These are phyloP conservation scores for Chondrostereum purpureum DNA, from an alignment of 1,284 basidiomycete genomes.

Conservation along the genomic window DNA sequence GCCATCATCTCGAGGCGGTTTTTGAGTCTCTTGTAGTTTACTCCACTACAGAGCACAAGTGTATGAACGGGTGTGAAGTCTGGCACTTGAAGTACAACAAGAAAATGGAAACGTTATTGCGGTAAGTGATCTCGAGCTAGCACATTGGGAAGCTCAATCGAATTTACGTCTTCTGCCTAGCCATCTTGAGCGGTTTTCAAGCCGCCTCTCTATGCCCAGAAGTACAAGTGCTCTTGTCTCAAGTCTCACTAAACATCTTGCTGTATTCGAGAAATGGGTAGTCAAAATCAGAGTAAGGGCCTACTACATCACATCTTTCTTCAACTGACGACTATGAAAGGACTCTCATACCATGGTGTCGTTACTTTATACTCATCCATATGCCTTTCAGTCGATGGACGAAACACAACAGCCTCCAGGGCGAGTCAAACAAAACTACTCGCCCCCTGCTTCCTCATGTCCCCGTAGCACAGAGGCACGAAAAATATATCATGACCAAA, in stretches of 20 bases:
- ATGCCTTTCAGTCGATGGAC: not conserved
- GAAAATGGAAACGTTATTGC: not conserved
- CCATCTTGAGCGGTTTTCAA: not conserved
- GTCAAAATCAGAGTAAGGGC: not conserved
- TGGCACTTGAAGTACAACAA: not conserved
- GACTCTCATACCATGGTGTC: not conserved
- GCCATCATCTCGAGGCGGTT: not conserved
- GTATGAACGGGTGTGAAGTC: not conserved
- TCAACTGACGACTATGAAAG: not conserved
- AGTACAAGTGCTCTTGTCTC: not conserved
- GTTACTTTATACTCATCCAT: not conserved
- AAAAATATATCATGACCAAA: too few relatives aligned
- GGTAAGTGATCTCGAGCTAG: not conserved
- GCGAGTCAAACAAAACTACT: too few relatives aligned
- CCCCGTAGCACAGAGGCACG: too few relatives aligned
- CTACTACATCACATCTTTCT: too few relatives aligned
- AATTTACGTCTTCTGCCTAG: not conserved
- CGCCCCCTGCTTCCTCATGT: too few relatives aligned
- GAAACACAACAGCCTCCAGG: not conserved
- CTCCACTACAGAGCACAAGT: not conserved
- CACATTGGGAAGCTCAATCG: not conserved
- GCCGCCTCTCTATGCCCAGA: not conserved
- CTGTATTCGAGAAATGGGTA: not conserved
- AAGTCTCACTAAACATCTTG: not conserved
- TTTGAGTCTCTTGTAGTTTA: not conserved